A percentile compares a stretch with the other conserved stretches of the same genome.
phyloP scores from a whole-genome alignment of 257 asterid species.

The Avicennia marina region DNA sequence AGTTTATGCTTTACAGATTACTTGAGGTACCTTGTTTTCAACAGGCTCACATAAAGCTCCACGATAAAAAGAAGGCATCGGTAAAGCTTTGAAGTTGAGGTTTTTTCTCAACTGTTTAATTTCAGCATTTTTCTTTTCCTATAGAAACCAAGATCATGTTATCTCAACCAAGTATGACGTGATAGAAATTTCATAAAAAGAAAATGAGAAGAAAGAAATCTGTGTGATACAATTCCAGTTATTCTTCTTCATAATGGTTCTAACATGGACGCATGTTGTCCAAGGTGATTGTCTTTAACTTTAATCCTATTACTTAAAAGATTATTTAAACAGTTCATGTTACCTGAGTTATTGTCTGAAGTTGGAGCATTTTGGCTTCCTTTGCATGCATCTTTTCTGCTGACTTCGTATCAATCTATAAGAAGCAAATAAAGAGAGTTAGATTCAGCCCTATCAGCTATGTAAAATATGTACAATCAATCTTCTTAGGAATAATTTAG shows the following conservation, averaged over 20 bases:
- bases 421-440: not conserved
- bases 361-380: slow-evolving; percentile 42
- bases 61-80: slow-evolving; percentile 50
- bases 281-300: not conserved
- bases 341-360: slow-evolving; percentile 50
- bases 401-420: slow-evolving; percentile 21
- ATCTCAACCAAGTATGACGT: too few species aligned
- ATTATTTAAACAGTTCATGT: not conserved
- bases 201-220: not conserved
- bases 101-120: slow-evolving; percentile 41
- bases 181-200: too few species aligned
- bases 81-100: slow-evolving; percentile 55
- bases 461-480: not conserved
- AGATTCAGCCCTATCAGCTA: not conserved
- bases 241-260: not conserved
- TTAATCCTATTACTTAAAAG: too few species aligned
- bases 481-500: not conserved
- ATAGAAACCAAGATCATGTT: slow-evolving; percentile 5
- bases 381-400: slow-evolving; percentile 45
- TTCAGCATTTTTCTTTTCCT: slow-evolving; percentile 47
- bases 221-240: not conserved
- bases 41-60: slow-evolving; percentile 29
- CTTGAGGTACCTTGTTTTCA: slow-evolving; percentile 31
- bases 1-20: not conserved
- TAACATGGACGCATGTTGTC: too few species aligned